phyloP scores from a whole-genome alignment of 305 asterid genomes.

The Andrographis paniculata region DNA sequence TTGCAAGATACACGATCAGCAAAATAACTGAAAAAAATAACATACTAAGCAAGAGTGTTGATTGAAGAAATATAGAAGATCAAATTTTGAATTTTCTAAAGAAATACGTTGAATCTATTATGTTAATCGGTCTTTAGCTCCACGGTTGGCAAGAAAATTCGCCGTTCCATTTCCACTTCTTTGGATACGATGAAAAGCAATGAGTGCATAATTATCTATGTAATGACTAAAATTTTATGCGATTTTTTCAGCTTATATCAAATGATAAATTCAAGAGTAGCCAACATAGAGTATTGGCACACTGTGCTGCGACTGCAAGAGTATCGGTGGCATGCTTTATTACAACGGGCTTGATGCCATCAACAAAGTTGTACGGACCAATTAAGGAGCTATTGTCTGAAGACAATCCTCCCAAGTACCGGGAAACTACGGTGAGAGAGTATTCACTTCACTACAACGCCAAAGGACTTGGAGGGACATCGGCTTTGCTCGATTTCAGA shows the following conservation, averaged over 20 bases:
- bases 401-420: constrained; percentile 33
- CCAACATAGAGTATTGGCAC: constrained; percentile 51
- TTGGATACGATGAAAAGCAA: no score
- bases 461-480: constrained; percentile 32
- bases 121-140: no score
- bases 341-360: constrained; percentile 36
- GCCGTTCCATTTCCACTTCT: no score
- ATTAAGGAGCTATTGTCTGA: constrained; percentile 32
- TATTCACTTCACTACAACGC: constrained; percentile 25
- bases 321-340: constrained; percentile 59
- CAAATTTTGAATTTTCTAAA: no score
- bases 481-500: constrained; percentile 32
- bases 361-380: constrained; percentile 32
- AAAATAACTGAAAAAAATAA: no score
- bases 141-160: no score
- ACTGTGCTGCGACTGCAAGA: constrained; percentile 38
- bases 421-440: constrained; percentile 32
- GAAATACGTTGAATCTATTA: no score
- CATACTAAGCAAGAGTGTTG: no score
- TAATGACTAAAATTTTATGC: not conserved
- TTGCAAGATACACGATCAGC: no score
- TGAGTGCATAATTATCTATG: not conserved
- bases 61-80: no score
- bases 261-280: constrained; percentile 47
- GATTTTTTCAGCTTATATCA: constrained; percentile 27